Conservation (phyloP, 306 rosid genomes). For the Macrotyloma uniflorum region DNA sequence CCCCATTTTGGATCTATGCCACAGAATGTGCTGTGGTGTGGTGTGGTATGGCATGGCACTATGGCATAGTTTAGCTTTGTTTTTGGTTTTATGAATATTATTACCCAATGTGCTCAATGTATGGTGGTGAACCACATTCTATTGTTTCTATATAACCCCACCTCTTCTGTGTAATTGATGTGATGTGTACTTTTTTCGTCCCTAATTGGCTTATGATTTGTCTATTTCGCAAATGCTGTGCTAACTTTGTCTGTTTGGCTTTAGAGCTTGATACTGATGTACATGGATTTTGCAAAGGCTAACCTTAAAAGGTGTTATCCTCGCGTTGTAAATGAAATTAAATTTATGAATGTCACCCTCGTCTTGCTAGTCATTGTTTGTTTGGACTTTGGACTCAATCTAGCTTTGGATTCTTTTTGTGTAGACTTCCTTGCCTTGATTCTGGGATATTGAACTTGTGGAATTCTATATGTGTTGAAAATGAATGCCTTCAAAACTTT, state of each 20-base stretch:
- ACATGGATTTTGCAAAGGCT: background rate
- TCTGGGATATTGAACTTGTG: background rate
- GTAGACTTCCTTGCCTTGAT: background rate
- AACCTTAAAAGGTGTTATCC: background rate
- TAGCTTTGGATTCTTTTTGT: background rate
- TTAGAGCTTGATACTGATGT: background rate
- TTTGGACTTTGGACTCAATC: background rate
- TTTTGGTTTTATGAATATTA: no score
- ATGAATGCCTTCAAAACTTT: background rate
- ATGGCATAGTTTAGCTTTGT: no score
- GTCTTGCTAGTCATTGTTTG: background rate
- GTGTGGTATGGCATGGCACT: no score
- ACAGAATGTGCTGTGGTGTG: background rate
- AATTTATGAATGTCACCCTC: background rate
- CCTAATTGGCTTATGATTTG: background rate
- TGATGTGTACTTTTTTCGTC: no score
- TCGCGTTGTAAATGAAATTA: background rate
- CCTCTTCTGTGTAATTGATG: no score
- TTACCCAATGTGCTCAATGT: no score
- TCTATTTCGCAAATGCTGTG: background rate
- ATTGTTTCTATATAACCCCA: no score
- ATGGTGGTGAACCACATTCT: no score
- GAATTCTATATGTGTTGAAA: background rate
- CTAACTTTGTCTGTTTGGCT: background rate
- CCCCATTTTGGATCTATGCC: background rate